phyloP scores from a whole-genome alignment of 345 rosid genomes.

The Lumnitzera littorea region DNA sequence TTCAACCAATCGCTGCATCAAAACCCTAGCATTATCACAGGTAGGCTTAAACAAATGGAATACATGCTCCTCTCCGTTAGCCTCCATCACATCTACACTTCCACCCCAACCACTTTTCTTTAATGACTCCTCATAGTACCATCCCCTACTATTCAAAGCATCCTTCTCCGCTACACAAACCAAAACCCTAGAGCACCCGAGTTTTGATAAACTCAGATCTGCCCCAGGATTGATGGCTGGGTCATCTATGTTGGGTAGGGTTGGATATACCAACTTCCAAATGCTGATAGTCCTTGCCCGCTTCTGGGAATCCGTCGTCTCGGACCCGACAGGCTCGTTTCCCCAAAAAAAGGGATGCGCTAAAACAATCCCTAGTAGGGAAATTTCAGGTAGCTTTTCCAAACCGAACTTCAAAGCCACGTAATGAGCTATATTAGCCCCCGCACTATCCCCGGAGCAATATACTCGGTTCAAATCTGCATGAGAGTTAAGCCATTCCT shows the following conservation, averaged over 20 bases:
- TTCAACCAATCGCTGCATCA: conserved; percentile 9
- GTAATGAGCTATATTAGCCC: conserved; percentile 32
- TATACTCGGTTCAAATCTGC: conserved; percentile 24
- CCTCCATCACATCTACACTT: conserved; percentile 10
- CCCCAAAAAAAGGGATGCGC: conserved; percentile 30
- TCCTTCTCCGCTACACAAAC: conserved; percentile 35
- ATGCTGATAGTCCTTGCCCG: conserved; percentile 7
- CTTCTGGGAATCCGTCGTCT: conserved; percentile 8
- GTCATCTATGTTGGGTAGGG: conserved; percentile 25
- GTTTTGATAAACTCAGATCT: conserved; percentile 16
- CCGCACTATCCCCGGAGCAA: conserved; percentile 37
- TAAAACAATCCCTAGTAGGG: conserved; percentile 12
- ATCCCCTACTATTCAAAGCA: conserved; percentile 13
- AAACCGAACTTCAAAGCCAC: conserved; percentile 19
- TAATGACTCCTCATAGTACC: conserved; percentile 12
- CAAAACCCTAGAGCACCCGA: conserved; percentile 23
- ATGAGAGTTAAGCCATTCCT: conserved; percentile 27
- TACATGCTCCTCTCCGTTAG: conserved; percentile 11
- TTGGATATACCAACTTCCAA: conserved; percentile 11
- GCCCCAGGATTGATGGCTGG: conserved; percentile 29
- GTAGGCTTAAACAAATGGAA: conserved; percentile 10
- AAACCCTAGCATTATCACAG: conserved; percentile 5
- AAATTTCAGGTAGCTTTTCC: conserved; percentile 11
- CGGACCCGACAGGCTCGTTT: conserved; percentile 10
- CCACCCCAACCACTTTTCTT: conserved; percentile 15